phyloP scores from a whole-genome alignment of 2,329 filamentous ascomycete genomes.

The Ophiostoma sp. region DNA sequence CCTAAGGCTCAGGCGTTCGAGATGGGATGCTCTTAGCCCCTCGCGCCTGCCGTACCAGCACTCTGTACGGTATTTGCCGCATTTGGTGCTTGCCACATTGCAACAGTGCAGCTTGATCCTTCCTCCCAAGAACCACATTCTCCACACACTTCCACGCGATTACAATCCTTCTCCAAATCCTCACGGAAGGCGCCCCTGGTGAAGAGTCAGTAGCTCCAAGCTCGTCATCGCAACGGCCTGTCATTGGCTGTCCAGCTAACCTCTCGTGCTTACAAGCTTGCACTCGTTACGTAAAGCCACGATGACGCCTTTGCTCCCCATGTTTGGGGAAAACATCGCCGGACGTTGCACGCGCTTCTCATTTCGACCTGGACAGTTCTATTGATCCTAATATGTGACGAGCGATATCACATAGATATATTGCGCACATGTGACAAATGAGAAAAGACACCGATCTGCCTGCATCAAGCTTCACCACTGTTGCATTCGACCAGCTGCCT shows the following conservation, averaged over 20 bases:
- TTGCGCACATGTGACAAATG: neutral
- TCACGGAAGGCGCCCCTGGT: neutral
- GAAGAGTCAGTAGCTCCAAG: neutral
- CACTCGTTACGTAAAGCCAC: constrained; percentile 10
- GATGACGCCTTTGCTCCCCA: constrained; percentile 4
- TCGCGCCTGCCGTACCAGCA: neutral
- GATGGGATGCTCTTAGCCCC: neutral
- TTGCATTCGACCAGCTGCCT: neutral
- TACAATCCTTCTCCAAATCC: neutral
- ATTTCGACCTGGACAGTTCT: neutral
- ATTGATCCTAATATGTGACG: neutral
- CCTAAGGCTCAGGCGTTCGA: neutral
- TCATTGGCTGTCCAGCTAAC: neutral
- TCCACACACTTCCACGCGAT: too few species aligned
- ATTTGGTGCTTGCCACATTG: neutral
- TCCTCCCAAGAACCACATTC: neutral
- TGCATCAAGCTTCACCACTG: neutral
- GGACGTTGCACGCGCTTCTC: neutral
- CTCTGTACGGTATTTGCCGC: neutral
- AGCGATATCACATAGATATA: neutral
- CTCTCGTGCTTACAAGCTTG: neutral
- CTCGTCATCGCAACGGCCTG: constrained; percentile 1
- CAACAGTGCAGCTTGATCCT: neutral
- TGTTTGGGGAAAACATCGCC: neutral
- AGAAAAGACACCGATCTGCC: neutral